A percentile compares a stretch with the other conserved stretches of the same genome.
phyloP scores from a whole-genome alignment of 352 stramenopile genomes.

The Globisporangium solare region DNA sequence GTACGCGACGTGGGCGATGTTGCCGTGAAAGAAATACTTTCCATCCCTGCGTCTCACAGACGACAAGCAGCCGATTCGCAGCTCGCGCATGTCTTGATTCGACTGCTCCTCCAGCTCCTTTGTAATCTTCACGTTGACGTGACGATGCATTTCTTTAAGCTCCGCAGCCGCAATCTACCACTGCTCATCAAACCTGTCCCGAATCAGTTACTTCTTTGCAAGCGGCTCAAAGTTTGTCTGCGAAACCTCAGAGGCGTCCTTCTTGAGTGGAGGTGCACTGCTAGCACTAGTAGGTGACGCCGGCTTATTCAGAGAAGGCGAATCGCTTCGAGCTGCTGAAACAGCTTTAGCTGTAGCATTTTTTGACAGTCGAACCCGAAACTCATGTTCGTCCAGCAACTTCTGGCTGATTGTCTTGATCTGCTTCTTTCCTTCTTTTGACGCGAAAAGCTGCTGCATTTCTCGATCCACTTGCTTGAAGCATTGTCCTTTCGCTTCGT shows the following conservation, averaged over 20 bases:
- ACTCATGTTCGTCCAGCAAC: slow-evolving; percentile 81
- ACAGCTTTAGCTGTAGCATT: slow-evolving; percentile 9
- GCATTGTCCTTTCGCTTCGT: slow-evolving; percentile 62
- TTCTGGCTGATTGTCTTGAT: slow-evolving; percentile 61
- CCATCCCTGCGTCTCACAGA: slow-evolving; percentile 53
- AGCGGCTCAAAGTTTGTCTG: slow-evolving; percentile 71
- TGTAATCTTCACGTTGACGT: slow-evolving; percentile 63
- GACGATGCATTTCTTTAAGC: slow-evolving; percentile 70
- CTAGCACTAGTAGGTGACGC: neutral
- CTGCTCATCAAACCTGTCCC: slow-evolving; percentile 64
- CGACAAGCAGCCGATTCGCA: slow-evolving; percentile 75
- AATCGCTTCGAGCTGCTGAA: neutral
- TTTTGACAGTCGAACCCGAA: slow-evolving; percentile 66
- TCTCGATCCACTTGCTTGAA: slow-evolving; percentile 75
- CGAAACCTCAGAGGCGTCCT: slow-evolving; percentile 57
- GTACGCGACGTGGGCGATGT: slow-evolving; percentile 81
- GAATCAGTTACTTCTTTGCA: slow-evolving; percentile 79
- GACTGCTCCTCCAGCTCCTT: slow-evolving; percentile 66
- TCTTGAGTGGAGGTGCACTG: slow-evolving; percentile 25
- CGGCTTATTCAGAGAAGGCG: neutral
- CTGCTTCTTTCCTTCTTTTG: slow-evolving; percentile 67
- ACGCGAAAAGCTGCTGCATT: slow-evolving; percentile 54
- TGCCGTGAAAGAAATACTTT: slow-evolving; percentile 85
- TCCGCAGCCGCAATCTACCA: slow-evolving; percentile 44
- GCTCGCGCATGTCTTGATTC: slow-evolving; percentile 42